Conservation (phyloP, 2,329 filamentous ascomycete genomes). For the Laburnicola sp. region DNA sequence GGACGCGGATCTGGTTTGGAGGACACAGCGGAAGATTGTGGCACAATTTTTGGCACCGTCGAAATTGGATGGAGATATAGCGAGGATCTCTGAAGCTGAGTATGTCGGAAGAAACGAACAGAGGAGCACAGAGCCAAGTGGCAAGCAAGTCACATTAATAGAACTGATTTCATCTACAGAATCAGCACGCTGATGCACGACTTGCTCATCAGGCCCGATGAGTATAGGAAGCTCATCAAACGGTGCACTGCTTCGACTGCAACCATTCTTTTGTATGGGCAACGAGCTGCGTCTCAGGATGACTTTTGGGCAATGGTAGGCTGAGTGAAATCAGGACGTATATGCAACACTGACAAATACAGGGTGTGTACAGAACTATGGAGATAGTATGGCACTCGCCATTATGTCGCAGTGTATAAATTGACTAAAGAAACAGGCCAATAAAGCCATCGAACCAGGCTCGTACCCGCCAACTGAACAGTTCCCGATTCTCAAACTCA, state of each 20-base stretch:
- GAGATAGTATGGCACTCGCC: no score
- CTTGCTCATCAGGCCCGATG: constrained; percentile 47
- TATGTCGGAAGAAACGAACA: constrained; percentile 11
- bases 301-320: constrained; percentile 18
- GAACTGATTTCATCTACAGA: constrained; percentile 7
- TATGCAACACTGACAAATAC: no score
- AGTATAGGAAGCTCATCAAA: constrained; percentile 37
- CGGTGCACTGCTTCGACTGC: constrained; percentile 11
- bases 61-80: constrained; percentile 24
- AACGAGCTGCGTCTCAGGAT: constrained; percentile 11
- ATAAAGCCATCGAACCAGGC: no score
- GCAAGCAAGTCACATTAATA: no score
- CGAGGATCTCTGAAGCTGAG: constrained; percentile 27
- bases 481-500: no score
- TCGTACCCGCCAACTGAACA: no score
- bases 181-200: constrained; percentile 44
- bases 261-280: constrained; percentile 16
- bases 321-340: background rate
- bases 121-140: no score
- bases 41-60: constrained; percentile 23
- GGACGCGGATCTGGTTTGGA: constrained; percentile 22
- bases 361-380: no score
- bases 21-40: constrained; percentile 26
- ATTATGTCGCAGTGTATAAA: no score
- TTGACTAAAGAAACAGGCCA: no score